Percentiles rank a stretch among this genome's conserved stretches.
Conservation (phyloP, 805 yeast species). For the Suhomyces vadensis region DNA sequence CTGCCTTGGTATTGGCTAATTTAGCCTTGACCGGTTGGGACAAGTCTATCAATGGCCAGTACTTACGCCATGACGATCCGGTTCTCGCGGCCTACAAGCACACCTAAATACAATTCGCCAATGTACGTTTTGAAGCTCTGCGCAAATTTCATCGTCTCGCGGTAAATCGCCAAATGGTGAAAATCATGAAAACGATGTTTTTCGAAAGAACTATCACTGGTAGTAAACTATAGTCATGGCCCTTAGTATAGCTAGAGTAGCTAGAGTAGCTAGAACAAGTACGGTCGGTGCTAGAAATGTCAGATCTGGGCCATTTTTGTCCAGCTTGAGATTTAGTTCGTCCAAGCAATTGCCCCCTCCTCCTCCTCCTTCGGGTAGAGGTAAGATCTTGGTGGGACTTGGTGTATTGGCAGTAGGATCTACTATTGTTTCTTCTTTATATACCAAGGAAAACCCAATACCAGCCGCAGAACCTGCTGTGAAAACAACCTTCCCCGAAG, state of each 20-base stretch:
- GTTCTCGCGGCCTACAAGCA: slow-evolving; percentile 10
- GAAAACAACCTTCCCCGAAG: slow-evolving; percentile 52
- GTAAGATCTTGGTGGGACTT: slow-evolving; percentile 30
- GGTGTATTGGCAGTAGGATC: slow-evolving; percentile 54
- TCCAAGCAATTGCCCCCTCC: slow-evolving; percentile 14
- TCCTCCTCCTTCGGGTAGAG: slow-evolving; percentile 19
- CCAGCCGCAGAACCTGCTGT: slow-evolving; percentile 44
- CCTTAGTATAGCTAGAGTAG: neutral
- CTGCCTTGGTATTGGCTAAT: slow-evolving; percentile 69
- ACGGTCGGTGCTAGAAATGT: neutral
- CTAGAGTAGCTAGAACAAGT: slow-evolving; percentile 3
- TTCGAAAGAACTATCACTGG: no score
- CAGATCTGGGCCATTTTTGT: neutral
- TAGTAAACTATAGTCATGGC: slow-evolving; percentile 1
- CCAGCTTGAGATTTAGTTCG: slow-evolving; percentile 14
- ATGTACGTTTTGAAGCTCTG: no score
- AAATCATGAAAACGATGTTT: neutral
- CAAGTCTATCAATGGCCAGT: slow-evolving; percentile 61
- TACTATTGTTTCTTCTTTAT: slow-evolving; percentile 43
- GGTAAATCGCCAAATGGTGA: neutral
- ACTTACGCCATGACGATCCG: slow-evolving; percentile 60
- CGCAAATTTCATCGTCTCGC: neutral
- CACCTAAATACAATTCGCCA: neutral
- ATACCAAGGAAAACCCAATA: slow-evolving; percentile 45
- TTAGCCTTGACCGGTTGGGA: slow-evolving; percentile 64